These are phyloP conservation scores for Lipomyces yarrowii DNA, from an alignment of 1,139 yeast genomes.

Conservation along the genomic window DNA sequence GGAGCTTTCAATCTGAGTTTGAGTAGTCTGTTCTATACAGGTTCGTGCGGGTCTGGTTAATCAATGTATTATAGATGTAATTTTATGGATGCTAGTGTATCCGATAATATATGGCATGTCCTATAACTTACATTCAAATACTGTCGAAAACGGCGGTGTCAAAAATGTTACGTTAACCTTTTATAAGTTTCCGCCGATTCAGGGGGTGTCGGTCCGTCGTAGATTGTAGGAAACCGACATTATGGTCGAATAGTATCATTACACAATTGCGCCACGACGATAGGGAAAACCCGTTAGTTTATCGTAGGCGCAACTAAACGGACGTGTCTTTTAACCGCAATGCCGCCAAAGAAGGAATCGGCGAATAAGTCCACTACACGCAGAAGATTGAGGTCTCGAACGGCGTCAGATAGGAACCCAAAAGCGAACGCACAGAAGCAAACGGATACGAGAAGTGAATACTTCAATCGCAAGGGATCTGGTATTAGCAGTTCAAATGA, in stretches of 20 bases:
- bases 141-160: background rate
- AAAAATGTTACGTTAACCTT: too few relatives aligned
- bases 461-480: background rate
- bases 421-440: background rate
- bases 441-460: background rate
- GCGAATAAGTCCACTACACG: background rate
- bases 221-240: too few relatives aligned
- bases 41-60: background rate
- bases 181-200: too few relatives aligned
- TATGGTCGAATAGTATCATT: too few relatives aligned
- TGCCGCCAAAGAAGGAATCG: background rate
- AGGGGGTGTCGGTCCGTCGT: too few relatives aligned
- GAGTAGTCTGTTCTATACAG: background rate
- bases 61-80: background rate
- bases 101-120: background rate
- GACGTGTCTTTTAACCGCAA: background rate
- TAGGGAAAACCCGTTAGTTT: too few relatives aligned
- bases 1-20: background rate
- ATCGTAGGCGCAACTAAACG: too few relatives aligned
- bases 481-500: background rate
- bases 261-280: too few relatives aligned
- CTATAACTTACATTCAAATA: background rate
- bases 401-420: background rate
- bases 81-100: background rate
- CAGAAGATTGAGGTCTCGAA: background rate